phyloP scores from a whole-genome alignment of 768 basidiomycete genomes.

The Sporobolomyces phaffii region DNA sequence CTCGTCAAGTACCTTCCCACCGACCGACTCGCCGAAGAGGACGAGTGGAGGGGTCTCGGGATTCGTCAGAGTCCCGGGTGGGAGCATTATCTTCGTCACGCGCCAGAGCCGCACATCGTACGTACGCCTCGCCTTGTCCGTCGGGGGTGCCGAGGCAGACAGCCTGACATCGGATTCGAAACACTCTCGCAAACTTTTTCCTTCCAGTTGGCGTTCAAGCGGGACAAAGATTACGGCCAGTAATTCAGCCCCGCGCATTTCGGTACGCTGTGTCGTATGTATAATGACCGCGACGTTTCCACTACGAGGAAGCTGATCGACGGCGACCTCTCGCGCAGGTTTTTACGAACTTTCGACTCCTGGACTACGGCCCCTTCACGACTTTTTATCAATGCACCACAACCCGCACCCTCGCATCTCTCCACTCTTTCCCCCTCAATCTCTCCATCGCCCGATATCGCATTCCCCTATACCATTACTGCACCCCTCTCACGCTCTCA shows the following conservation, averaged over 20 bases:
- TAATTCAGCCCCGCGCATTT: background rate
- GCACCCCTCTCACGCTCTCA: background rate
- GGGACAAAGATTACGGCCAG: constrained; percentile 48
- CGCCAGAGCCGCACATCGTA: constrained; percentile 85
- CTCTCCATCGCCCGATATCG: background rate
- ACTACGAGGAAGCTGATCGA: too few species aligned
- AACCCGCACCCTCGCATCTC: too few species aligned
- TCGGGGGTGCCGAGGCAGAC: too few species aligned
- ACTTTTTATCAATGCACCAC: too few species aligned
- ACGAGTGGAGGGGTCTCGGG: constrained; percentile 93
- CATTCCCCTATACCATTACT: background rate
- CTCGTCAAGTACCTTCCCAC: constrained; percentile 90
- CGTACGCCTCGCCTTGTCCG: too few species aligned
- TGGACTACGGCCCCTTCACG: too few species aligned
- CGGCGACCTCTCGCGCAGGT: too few species aligned
- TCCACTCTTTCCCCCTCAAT: too few species aligned
- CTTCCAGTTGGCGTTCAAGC: constrained; percentile 87
- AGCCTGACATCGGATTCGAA: too few species aligned
- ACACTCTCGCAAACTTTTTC: constrained; percentile 75
- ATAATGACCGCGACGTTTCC: too few species aligned
- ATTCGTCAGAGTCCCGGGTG: constrained; percentile 93
- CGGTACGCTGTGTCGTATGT: background rate
- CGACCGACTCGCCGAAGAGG: constrained; percentile 70
- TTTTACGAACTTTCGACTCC: too few species aligned
- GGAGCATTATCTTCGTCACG: constrained; percentile 54